Evolutionary conservation across 2,329 filamentous ascomycete species (phyloP).

Genomic region (Didymella glomerata): DNA sequence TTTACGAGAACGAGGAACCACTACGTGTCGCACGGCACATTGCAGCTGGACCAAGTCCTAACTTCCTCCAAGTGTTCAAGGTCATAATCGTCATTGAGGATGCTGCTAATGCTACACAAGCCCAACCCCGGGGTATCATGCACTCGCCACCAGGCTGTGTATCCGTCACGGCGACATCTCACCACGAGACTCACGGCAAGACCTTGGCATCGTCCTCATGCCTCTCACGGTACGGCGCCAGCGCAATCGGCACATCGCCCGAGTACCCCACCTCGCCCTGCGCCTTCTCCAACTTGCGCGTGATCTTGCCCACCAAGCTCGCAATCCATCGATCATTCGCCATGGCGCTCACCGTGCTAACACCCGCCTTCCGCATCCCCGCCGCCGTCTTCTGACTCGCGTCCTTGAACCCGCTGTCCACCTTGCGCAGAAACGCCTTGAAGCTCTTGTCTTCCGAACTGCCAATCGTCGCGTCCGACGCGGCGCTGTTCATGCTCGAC

Average conservation of each 20-base stretch:
- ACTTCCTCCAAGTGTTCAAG: too few species aligned
- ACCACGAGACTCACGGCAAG: conserved; percentile 44
- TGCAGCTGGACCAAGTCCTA: too few species aligned
- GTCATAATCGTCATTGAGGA: background rate
- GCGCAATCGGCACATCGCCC: conserved; percentile 56
- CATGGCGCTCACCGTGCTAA: conserved; percentile 53
- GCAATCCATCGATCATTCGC: conserved; percentile 66
- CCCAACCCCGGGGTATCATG: conserved; percentile 25
- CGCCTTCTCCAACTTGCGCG: conserved; percentile 58
- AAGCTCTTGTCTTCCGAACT: conserved; percentile 33
- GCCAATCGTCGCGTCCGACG: conserved; percentile 30
- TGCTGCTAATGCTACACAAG: conserved; percentile 6
- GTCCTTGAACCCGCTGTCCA: conserved; percentile 43
- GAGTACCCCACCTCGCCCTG: conserved; percentile 62
- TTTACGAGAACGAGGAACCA: too few species aligned
- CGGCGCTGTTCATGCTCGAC: conserved; percentile 28
- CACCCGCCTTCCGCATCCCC: conserved; percentile 58
- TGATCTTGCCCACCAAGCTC: conserved; percentile 61
- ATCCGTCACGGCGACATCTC: too few species aligned
- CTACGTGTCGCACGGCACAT: too few species aligned
- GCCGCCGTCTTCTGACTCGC: conserved; percentile 50
- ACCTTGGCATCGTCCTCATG: conserved; percentile 49
- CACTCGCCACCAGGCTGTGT: background rate
- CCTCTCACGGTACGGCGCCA: conserved; percentile 51
- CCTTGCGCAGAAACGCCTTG: conserved; percentile 36